Conservation (phyloP, 148 eudicot species). For the Chenopodium formosanum region DNA sequence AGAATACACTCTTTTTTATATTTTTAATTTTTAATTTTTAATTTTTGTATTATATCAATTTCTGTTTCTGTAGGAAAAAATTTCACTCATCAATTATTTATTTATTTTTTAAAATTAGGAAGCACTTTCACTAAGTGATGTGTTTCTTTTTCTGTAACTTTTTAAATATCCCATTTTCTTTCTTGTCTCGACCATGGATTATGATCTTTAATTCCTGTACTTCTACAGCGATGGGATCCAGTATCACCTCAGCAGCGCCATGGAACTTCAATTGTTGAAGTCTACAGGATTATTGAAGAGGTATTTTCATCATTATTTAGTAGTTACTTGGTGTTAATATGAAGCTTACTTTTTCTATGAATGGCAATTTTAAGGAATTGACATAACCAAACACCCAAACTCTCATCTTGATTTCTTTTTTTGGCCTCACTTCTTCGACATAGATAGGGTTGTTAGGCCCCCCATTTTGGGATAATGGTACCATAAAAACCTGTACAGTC, state of each 20-base stretch:
- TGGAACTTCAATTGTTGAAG: conserved; percentile 98
- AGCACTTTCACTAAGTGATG: neutral
- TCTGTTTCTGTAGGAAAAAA: neutral
- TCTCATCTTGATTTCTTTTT: neutral
- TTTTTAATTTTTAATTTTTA: too few relatives aligned
- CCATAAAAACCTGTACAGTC: conserved; percentile 5
- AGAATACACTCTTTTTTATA: neutral
- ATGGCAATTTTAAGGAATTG: too few relatives aligned
- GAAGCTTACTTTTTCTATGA: neutral
- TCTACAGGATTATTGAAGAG: conserved; percentile 98
- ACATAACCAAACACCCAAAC: neutral
- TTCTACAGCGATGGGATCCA: conserved; percentile 77
- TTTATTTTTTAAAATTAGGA: neutral
- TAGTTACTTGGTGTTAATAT: conserved; percentile 9
- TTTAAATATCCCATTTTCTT: neutral
- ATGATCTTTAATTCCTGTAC: conserved; percentile 13
- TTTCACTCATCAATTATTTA: neutral
- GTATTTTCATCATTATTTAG: conserved; percentile 34
- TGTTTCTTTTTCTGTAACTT: neutral
- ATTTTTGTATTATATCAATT: neutral
- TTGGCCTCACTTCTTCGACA: neutral
- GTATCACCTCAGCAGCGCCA: conserved; percentile 93
- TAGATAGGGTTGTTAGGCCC: neutral
- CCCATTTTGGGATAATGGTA: neutral
- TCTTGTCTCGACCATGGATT: conserved; percentile 3